phyloP scores from a whole-genome alignment of 257 asterid species.

The Nicotiana tabacum region DNA sequence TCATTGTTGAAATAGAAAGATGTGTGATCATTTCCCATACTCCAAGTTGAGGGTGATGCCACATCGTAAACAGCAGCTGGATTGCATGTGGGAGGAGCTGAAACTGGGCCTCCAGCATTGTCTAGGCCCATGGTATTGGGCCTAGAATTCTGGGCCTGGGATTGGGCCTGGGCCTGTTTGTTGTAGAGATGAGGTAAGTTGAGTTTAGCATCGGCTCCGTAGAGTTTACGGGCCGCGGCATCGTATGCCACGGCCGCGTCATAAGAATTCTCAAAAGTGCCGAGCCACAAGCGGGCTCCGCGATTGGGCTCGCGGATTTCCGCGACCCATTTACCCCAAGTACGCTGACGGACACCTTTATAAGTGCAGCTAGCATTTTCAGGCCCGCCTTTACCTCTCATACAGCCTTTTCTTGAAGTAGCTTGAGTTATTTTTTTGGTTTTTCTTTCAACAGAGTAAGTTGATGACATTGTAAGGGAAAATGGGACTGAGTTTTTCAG shows the following conservation, averaged over 20 bases:
- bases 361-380: slow-evolving; percentile 65
- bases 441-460: background rate
- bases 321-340: slow-evolving; percentile 95
- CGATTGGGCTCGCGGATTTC: slow-evolving; percentile 86
- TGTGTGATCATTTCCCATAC: background rate
- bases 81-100: background rate
- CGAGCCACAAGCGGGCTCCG: slow-evolving; percentile 81
- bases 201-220: slow-evolving; percentile 55
- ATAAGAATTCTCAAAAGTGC: slow-evolving; percentile 68
- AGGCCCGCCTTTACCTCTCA: slow-evolving; percentile 90
- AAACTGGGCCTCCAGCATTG: background rate
- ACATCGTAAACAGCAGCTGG: background rate
- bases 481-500: background rate
- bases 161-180: background rate
- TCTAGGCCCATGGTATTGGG: background rate
- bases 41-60: slow-evolving; percentile 1
- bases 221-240: slow-evolving; percentile 60
- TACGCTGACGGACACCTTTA: slow-evolving; percentile 82
- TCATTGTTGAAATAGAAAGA: background rate
- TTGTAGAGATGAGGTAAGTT: slow-evolving; percentile 53
- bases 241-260: slow-evolving; percentile 77
- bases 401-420: slow-evolving; percentile 71
- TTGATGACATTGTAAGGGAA: background rate
- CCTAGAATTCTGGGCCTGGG: background rate
- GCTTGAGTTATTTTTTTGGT: slow-evolving; percentile 32